Percentiles rank a stretch among this genome's conserved stretches.
Evolutionary conservation across 768 basidiomycete genomes (phyloP).

Genomic region (Dendrothele bispora): DNA sequence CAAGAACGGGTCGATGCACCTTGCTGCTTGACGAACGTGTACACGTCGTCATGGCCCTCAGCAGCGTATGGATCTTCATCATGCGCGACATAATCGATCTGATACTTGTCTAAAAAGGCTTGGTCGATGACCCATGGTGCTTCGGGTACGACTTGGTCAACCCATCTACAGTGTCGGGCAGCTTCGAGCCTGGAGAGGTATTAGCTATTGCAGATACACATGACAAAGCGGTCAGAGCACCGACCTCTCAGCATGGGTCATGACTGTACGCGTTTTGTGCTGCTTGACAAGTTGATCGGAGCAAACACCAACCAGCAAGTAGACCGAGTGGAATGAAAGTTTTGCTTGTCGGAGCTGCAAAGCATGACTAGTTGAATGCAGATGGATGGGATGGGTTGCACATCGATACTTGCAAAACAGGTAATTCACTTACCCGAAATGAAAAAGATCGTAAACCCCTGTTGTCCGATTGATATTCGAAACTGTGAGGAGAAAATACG

Average conservation of each 20-base stretch:
- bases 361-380: constrained; percentile 66
- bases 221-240: constrained; percentile 13
- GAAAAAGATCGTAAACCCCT: constrained; percentile 97
- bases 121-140: constrained; percentile 89
- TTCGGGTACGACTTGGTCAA: constrained; percentile 88
- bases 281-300: constrained; percentile 79
- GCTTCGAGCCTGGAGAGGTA: constrained; percentile 67
- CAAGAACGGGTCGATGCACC: constrained; percentile 45
- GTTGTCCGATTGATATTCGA: too few species aligned
- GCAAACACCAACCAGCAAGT: constrained; percentile 91
- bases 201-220: not conserved
- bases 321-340: constrained; percentile 84
- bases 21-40: constrained; percentile 73
- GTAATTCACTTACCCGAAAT: constrained; percentile 73
- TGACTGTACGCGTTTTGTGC: constrained; percentile 82
- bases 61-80: constrained; percentile 88
- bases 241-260: constrained; percentile 86
- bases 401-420: not conserved
- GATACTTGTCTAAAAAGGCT: constrained; percentile 77
- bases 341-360: constrained; percentile 97
- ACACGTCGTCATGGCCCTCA: constrained; percentile 84
- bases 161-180: constrained; percentile 96
- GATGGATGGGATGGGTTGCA: constrained; percentile 8
- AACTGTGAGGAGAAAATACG: too few species aligned
- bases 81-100: constrained; percentile 97